Evolutionary conservation across 148 eudicot genomes (phyloP).

Genomic region (Dysphania ambrosioides): DNA sequence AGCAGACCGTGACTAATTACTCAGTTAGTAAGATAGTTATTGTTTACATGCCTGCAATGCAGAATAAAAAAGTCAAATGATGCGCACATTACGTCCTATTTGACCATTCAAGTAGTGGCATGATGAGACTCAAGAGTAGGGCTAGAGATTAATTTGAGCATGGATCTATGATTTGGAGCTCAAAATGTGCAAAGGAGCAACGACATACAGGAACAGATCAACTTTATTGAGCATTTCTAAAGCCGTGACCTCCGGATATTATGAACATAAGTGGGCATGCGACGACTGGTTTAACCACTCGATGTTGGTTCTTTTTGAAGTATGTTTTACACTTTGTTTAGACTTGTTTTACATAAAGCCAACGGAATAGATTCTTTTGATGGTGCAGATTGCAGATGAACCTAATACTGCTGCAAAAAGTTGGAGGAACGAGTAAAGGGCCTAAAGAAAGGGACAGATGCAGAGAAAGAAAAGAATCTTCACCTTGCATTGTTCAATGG

Average conservation of each 20-base stretch:
- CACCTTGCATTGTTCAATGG: too few relatives aligned
- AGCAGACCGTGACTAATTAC: too few relatives aligned
- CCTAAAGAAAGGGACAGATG: too few relatives aligned
- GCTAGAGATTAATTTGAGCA: background rate
- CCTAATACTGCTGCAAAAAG: conserved; percentile 3
- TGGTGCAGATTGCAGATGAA: background rate
- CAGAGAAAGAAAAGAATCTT: too few relatives aligned
- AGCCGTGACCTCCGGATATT: conserved; percentile 1
- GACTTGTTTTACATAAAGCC: conserved; percentile 16
- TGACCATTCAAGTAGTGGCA: too few relatives aligned
- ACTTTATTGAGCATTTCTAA: background rate
- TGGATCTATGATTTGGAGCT: background rate
- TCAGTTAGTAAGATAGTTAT: too few relatives aligned
- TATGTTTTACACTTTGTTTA: background rate
- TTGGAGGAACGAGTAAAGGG: background rate
- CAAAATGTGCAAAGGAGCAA: too few relatives aligned
- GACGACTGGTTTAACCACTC: conserved; percentile 9
- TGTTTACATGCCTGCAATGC: too few relatives aligned
- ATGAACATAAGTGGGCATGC: background rate
- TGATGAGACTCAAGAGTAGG: too few relatives aligned
- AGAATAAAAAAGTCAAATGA: too few relatives aligned
- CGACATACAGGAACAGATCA: background rate
- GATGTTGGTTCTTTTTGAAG: background rate
- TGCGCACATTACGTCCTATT: too few relatives aligned
- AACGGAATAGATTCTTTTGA: conserved; percentile 22